Evolutionary conservation across 768 basidiomycete genomes (phyloP), one percentile per base, ranked within the genome.

Genomic region (Tricholoma matsutake): DNA sequence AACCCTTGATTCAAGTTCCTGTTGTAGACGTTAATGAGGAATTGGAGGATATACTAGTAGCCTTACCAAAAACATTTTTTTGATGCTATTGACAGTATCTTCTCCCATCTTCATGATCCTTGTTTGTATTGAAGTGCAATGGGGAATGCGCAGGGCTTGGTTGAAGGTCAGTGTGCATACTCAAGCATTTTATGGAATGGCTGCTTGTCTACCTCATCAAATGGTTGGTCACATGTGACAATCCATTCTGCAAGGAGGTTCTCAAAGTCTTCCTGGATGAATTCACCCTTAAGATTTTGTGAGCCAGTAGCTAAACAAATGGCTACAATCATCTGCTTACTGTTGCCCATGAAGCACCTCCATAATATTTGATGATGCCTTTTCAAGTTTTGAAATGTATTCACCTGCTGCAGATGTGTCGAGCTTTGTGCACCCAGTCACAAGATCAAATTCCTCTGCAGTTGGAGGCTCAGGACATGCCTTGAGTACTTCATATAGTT

Each of bases 161-260:
- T 2, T 18, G n/a, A 41, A n/a, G 39, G 39, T n/a, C 39, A 16
- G 11, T 49, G 45, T 25, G 45, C 32, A 43, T 64, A 68, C 14
- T 54, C 13, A 3, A 70, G 52, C 6, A 71, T n/a, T 7, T 52
- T 49, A 13, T 32, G 16, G 34, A 67, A 69, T 35, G 68, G 56
- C 3, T 57, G 61, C 20, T 60, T 56, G n/a, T 62, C 61, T 4
- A 66, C 65, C 28, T 58, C 55, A 7, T 54, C 29, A 41, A 69
- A 70, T 39, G 69, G 69, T 39, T 67, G 64, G 51, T 68, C 65
- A 22, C 49, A 55, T 34, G 59, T 35, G 22, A 65, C 61, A 32
- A 59, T 63, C 57, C 52, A 63, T 22, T 55, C 55, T 35, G 56
- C 34, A 8, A 62, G 64, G 31, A 59, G 55, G 43, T 25, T 22